A percentile compares a stretch with the other conserved stretches of the same genome.
phyloP scores from a whole-genome alignment of 2,329 filamentous ascomycete species.

The Pleoardoris graminearum region DNA sequence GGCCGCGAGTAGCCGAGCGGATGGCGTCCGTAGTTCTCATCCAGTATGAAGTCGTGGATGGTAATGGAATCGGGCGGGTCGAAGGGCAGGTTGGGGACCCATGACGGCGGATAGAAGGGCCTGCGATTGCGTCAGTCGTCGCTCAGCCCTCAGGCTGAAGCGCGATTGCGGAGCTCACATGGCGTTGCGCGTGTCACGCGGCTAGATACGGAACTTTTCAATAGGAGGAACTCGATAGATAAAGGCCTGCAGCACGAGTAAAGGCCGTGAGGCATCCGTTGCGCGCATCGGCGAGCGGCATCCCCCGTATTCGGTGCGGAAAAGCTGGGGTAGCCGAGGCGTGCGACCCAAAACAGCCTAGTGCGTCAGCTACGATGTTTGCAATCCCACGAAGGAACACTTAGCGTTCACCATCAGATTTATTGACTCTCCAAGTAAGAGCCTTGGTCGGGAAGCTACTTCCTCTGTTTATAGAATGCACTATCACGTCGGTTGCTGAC shows the following conservation, averaged over 20 bases:
- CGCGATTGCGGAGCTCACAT: not conserved
- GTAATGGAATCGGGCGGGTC: conserved; percentile 74
- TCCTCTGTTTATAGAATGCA: not conserved
- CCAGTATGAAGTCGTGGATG: conserved; percentile 75
- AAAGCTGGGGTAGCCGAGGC: conserved; percentile 8
- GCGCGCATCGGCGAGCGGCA: not conserved
- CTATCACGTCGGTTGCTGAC: not conserved
- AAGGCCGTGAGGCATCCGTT: not conserved
- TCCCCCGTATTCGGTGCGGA: not conserved
- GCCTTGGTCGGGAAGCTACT: not conserved
- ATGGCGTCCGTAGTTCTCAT: conserved; percentile 69
- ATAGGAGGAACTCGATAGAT: not conserved
- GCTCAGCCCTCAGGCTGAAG: not conserved
- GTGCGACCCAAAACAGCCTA: not conserved
- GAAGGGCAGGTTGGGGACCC: conserved; percentile 63
- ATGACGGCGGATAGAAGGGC: conserved; percentile 64
- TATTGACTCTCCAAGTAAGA: not conserved
- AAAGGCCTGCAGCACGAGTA: not conserved
- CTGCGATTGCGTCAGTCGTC: conserved; percentile 30
- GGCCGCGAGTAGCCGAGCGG: conserved; percentile 65
- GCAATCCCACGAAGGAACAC: not conserved
- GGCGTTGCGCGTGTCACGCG: not conserved
- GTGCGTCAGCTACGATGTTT: not conserved
- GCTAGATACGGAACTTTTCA: no score
- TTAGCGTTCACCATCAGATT: not conserved